Evolutionary conservation across 176 grass and related monocot genomes (phyloP), one percentile per base, ranked within the genome.

Genomic region (Oryza nivara): DNA sequence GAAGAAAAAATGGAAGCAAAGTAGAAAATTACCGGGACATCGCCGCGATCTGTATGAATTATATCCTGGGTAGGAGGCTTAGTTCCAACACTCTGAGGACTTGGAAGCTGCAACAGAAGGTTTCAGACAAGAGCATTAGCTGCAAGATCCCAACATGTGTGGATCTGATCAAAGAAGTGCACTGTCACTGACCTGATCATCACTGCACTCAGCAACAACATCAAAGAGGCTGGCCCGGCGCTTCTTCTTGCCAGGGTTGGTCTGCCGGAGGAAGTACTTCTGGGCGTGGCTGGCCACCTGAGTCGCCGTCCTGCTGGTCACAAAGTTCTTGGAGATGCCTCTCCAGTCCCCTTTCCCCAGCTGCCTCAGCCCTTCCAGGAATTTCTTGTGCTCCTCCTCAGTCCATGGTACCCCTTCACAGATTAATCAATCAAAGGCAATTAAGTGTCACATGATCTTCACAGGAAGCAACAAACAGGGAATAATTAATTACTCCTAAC

Each of bases 201-300:
- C 45, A 11, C 8, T 34, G 72, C 51, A 76, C 13, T 52, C 84
- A 4, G 45, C 25, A 12, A 85, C 91, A 22, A 98, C 83, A 45
- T 98, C 96, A 36, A 98, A 94, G 79, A 98, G 91, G 93, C 96
- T 98, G 26, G 96, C 90, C 40, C 96, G 82, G 77, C 93, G 93
- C 86, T 94, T 95, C 93, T 90, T 93, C 85, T 92, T 95, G 43
- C 89, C 79, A 5, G 86, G 96, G 74, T 98, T 92, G 78, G 56
- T 89, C 88, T 96, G 89, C 75, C 96, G 86, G 80, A 98, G 83
- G 82, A 94, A 98, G 84, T 96, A 96, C 52, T 98, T 98, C 82
- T 98, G 96, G 6, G 96, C 96, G 77, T 98, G 96, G 83, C 96
- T 98, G 70, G 96, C 96, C 35, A 98, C 96, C 84, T 98, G 96